Conservation (phyloP, 75 land plant genomes). For the Chamaecyparis obtusa region DNA sequence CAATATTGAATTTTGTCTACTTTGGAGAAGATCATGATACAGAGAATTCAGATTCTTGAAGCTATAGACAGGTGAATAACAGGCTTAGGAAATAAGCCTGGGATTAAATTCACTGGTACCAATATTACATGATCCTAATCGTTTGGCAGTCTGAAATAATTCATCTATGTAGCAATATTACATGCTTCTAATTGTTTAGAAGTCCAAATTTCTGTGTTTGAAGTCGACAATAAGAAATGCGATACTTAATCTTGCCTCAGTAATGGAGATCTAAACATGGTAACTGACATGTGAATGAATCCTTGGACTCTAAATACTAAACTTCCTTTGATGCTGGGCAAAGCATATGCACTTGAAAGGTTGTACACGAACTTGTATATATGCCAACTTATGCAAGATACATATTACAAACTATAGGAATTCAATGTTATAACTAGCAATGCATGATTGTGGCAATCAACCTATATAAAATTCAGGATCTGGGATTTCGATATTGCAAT, state of each 20-base stretch:
- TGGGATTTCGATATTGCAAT: not conserved
- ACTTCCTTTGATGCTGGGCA: not conserved
- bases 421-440: not conserved
- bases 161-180: not conserved
- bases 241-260: not conserved
- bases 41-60: not conserved
- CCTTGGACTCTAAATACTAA: not conserved
- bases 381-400: not conserved
- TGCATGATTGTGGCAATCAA: not conserved
- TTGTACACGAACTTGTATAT: not conserved
- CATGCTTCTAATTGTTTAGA: not conserved
- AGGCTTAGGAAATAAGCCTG: not conserved
- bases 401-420: not conserved
- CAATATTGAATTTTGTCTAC: not conserved
- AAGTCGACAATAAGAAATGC: not conserved
- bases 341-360: not conserved
- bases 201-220: not conserved
- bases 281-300: not conserved
- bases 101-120: not conserved
- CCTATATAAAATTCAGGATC: not conserved
- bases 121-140: not conserved
- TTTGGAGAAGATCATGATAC: too few relatives aligned
- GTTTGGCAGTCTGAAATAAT: not conserved
- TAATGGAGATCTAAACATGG: not conserved
- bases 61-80: not conserved